Evolutionary conservation across 106 monocot genomes (phyloP), one percentile per base, ranked within the genome.

Genomic region (Amphibolis antarctica): DNA sequence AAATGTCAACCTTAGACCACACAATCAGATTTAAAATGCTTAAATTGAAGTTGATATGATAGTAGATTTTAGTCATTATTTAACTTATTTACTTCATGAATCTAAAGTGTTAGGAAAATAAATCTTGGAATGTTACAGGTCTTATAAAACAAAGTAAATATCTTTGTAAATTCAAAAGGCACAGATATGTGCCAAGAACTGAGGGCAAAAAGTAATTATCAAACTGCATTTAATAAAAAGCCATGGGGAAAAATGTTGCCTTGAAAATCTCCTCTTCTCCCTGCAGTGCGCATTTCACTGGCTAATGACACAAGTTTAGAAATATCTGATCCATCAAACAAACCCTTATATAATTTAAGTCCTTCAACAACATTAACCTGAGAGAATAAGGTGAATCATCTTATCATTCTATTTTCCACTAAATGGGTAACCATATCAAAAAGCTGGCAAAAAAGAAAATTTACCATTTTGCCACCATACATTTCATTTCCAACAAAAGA

Each of bases 341-440:
- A 56, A 24, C 74, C 74, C 61, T 82, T 78, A 65, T 80, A 92
- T 2, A 92, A 53, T 44, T 82, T 80, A 19, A 92, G 80, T 45
- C 88, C 92, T 53, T 92, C 92, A 59, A 80, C 73, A 50, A 74
- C 59, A 82, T 92, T 92, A 17, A 88, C 75, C 92, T 92, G 67
- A n/a, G 46, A 31, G 25, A 73, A 57, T 49, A 12, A 57, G 57
- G 4, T 28, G 15, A 0, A 26, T 26, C 3, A 12, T 0, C 28
- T 25, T 0, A 26, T 26, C 3, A 12, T 0, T 57, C 14, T 25
- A 15, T 28, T 57, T 28, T 57, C 12, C 57, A 57, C 27, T 57
- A 57, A 29, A 57, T 4, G 23, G 18, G 28, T 17, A 57, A 57
- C 14, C 18, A 28, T 28, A 26, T 5, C 29, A 57, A 57, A 28